Evolutionary conservation across 108 stramenopile species (phyloP).

Genomic region (Nitzschia inconspicua): DNA sequence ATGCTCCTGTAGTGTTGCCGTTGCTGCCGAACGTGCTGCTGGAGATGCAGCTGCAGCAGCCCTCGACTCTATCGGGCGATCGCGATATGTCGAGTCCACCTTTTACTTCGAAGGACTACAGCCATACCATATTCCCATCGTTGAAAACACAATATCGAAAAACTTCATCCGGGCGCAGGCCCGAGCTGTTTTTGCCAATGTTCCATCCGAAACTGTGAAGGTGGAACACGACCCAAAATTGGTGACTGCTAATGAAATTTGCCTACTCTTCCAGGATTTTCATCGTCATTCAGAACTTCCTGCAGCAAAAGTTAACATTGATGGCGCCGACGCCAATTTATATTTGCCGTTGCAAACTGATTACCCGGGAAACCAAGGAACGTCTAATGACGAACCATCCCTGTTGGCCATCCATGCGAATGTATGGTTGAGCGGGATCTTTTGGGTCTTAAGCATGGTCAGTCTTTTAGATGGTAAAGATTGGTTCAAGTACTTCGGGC

Average conservation of each 20-base stretch:
- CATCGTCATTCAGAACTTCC: constrained; percentile 18
- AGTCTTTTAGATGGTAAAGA: constrained; percentile 28
- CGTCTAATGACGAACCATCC: constrained; percentile 12
- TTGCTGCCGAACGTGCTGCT: constrained; percentile 6
- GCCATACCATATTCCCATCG: constrained; percentile 6
- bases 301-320: constrained; percentile 38
- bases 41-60: constrained; percentile 8
- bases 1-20: background rate
- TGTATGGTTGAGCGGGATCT: constrained; percentile 59
- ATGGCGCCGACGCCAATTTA: constrained; percentile 50
- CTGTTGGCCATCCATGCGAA: constrained; percentile 35
- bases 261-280: constrained; percentile 3
- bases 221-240: constrained; percentile 70
- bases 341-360: constrained; percentile 46
- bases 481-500: constrained; percentile 66
- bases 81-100: constrained; percentile 67
- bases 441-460: constrained; percentile 68
- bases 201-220: constrained; percentile 56
- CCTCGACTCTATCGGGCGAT: constrained; percentile 32
- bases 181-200: constrained; percentile 56
- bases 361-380: background rate
- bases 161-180: constrained; percentile 55
- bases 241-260: constrained; percentile 33
- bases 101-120: constrained; percentile 39
- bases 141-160: constrained; percentile 45